Evolutionary conservation across 2,329 filamentous ascomycete genomes (phyloP).

Genomic region (Colletotrichum zoysiae): DNA sequence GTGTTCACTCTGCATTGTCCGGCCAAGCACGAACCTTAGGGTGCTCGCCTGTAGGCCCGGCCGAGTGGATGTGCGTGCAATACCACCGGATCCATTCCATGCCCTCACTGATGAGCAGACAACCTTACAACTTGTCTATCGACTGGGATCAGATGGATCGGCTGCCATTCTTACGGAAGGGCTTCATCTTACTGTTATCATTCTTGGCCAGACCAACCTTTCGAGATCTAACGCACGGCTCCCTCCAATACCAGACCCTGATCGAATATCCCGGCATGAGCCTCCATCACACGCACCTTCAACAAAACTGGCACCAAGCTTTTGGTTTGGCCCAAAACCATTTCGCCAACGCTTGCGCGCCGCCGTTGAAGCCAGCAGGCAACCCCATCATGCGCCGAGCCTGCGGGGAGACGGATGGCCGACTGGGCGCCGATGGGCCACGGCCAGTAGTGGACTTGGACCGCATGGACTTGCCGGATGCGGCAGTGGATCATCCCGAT

Average conservation of each 20-base stretch:
- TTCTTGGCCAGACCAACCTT: not conserved
- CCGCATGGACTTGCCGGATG: constrained; percentile 36
- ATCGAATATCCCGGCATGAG: not conserved
- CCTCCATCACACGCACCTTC: not conserved
- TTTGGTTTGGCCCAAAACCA: not conserved
- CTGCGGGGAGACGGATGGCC: not conserved
- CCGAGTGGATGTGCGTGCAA: not conserved
- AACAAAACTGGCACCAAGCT: not conserved
- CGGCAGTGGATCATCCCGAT: not conserved
- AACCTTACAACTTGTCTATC: not conserved
- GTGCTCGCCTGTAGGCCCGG: not conserved
- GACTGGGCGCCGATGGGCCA: constrained; percentile 4
- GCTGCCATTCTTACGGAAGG: not conserved
- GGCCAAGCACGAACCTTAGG: not conserved
- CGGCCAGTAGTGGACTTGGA: constrained; percentile 12
- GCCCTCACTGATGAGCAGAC: not conserved
- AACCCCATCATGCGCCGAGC: not conserved
- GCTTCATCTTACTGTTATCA: constrained; percentile 9
- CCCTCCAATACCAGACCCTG: not conserved
- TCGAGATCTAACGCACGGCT: constrained; percentile 1
- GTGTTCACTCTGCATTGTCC: not conserved
- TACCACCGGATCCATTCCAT: not conserved
- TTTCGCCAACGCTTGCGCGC: not conserved
- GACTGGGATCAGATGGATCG: constrained; percentile 16
- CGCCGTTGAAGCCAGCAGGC: not conserved